A percentile compares a stretch with the other conserved stretches of the same genome.
phyloP scores from a whole-genome alignment of 2,329 filamentous ascomycete species.

The Didymella exigua region DNA sequence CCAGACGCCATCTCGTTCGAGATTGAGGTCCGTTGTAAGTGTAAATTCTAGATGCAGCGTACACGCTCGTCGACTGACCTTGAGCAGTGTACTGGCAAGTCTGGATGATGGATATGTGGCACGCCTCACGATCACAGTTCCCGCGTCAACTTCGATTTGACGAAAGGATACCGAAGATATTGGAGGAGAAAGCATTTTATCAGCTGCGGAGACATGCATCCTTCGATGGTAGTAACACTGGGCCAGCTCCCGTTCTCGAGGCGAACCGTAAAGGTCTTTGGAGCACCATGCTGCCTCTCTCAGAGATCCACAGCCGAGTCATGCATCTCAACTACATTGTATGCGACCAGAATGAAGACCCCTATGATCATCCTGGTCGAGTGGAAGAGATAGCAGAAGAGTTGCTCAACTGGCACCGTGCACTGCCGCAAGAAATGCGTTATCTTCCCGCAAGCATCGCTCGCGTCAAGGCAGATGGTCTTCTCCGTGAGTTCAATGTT shows the following conservation, averaged over 20 bases:
- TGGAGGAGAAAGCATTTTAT: constrained; percentile 6
- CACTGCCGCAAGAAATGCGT: not conserved
- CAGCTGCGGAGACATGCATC: not conserved
- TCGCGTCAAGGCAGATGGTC: constrained; percentile 2
- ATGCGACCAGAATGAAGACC: not conserved
- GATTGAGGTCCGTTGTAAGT: constrained; percentile 2
- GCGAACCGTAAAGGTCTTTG: constrained; percentile 3
- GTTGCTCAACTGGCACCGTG: constrained; percentile 1
- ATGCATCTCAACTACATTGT: constrained; percentile 9
- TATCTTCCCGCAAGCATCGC: constrained; percentile 2
- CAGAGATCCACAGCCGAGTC: constrained; percentile 10
- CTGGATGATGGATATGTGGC: constrained; percentile 11
- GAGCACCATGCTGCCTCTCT: constrained; percentile 10
- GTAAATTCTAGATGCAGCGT: no score
- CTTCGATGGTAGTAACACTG: not conserved
- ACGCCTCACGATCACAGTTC: constrained; percentile 1
- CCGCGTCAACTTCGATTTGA: constrained; percentile 5
- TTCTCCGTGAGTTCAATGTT: constrained; percentile 5
- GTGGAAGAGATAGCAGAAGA: constrained; percentile 10
- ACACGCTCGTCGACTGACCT: not conserved
- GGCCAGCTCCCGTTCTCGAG: not conserved
- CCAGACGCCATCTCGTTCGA: constrained; percentile 1
- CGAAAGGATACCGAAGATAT: not conserved
- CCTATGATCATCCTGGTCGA: not conserved
- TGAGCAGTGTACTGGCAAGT: constrained; percentile 8